Evolutionary conservation across 306 rosid genomes (phyloP).

Genomic region (Prunus dulcis): DNA sequence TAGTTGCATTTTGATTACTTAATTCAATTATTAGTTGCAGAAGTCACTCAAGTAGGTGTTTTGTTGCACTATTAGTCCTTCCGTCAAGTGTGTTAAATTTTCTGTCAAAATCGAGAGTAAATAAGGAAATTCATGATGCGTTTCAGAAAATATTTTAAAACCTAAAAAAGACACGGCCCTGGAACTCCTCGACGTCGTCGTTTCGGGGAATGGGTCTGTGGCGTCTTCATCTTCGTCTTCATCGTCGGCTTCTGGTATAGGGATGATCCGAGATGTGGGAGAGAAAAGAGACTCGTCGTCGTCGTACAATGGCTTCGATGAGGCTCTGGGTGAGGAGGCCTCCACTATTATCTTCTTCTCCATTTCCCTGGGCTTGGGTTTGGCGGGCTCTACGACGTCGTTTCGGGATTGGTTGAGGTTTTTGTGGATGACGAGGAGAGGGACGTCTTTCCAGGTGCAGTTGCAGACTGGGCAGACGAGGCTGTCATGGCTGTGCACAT

Average conservation of each 20-base stretch:
- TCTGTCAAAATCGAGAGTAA: too few species aligned
- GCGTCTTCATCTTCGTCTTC: slow-evolving; percentile 16
- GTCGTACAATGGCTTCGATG: slow-evolving; percentile 40
- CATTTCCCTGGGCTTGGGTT: slow-evolving; percentile 18
- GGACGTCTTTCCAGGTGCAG: slow-evolving; percentile 83
- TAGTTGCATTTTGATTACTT: too few species aligned
- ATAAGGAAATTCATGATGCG: too few species aligned
- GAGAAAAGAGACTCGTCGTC: slow-evolving; percentile 76
- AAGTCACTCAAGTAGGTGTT: too few species aligned
- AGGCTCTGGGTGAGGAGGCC: slow-evolving; percentile 19
- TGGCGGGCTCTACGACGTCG: neutral
- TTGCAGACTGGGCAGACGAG: slow-evolving; percentile 88
- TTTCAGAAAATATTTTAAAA: too few species aligned
- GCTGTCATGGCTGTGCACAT: slow-evolving; percentile 58
- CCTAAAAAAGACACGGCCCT: slow-evolving; percentile 23
- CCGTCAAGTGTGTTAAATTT: too few species aligned
- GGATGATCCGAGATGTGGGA: slow-evolving; percentile 41
- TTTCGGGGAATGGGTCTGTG: slow-evolving; percentile 1
- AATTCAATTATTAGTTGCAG: too few species aligned
- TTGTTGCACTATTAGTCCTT: too few species aligned
- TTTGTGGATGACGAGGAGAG: slow-evolving; percentile 68
- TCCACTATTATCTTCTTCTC: slow-evolving; percentile 11
- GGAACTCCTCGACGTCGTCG: slow-evolving; percentile 63
- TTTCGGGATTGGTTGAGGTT: slow-evolving; percentile 16
- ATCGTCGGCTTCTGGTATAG: slow-evolving; percentile 75